Evolutionary conservation across 306 rosid genomes (phyloP).

Genomic region (Sindora glabra): DNA sequence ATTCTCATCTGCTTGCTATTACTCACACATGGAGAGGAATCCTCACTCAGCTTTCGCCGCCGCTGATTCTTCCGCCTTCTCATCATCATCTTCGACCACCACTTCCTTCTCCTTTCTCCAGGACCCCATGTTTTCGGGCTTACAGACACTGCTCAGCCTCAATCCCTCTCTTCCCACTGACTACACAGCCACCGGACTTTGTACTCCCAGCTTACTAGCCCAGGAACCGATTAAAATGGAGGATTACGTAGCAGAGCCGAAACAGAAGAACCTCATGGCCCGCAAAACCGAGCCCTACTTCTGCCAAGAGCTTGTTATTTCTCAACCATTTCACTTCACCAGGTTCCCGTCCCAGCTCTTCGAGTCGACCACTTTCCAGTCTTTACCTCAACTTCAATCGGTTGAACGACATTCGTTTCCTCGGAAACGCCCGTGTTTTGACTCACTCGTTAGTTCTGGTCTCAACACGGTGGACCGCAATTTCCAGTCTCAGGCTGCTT

Average conservation of each 20-base stretch:
- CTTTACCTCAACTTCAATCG: slow-evolving; percentile 47
- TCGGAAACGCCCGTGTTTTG: slow-evolving; percentile 25
- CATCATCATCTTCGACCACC: neutral
- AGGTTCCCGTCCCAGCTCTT: neutral
- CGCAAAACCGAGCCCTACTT: slow-evolving; percentile 28
- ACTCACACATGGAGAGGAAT: slow-evolving; percentile 3
- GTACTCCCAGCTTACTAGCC: neutral
- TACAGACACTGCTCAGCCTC: slow-evolving; percentile 40
- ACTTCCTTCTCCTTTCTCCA: slow-evolving; percentile 9
- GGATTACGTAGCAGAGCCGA: neutral
- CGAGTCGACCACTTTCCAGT: slow-evolving; percentile 6
- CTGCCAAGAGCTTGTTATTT: neutral
- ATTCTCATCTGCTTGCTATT: neutral
- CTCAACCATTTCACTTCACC: slow-evolving; percentile 24
- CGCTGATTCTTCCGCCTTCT: neutral
- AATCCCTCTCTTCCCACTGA: slow-evolving; percentile 10
- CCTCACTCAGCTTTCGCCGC: neutral
- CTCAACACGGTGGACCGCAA: neutral
- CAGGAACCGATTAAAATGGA: no score
- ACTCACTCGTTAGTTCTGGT: no score
- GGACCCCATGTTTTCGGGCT: slow-evolving; percentile 47
- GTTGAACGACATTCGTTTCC: slow-evolving; percentile 11
- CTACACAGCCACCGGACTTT: neutral
- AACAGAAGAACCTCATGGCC: neutral
- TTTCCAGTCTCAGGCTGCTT: neutral